Percentiles rank a stretch among this genome's conserved stretches.
phyloP scores from a whole-genome alignment of 345 rosid genomes.

The Rubroshorea leprosula region DNA sequence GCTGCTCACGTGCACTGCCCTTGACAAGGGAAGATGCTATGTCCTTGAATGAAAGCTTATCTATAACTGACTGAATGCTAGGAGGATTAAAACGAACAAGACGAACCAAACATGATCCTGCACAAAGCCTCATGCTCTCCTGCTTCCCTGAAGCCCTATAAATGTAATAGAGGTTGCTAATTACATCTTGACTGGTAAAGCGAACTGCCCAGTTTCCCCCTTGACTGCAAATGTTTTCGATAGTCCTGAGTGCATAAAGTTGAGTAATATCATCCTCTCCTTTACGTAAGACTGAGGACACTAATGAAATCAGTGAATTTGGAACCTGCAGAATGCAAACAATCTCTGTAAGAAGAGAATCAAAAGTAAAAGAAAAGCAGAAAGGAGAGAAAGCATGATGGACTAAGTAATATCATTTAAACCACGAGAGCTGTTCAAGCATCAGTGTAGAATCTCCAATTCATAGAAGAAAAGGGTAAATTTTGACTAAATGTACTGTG shows the following conservation, averaged over 20 bases:
- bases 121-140: conserved; percentile 90
- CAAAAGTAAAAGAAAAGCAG: conserved; percentile 5
- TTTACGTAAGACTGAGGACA: conserved; percentile 81
- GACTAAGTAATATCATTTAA: conserved; percentile 5
- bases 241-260: conserved; percentile 89
- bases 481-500: background rate
- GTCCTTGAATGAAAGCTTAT: conserved; percentile 78
- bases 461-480: conserved; percentile 4
- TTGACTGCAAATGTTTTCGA: conserved; percentile 94
- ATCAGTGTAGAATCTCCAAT: background rate
- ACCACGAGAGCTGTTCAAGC: conserved; percentile 3
- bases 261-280: conserved; percentile 97
- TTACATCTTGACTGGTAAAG: conserved; percentile 83
- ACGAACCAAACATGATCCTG: conserved; percentile 98
- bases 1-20: conserved; percentile 91
- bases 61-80: conserved; percentile 67
- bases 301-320: conserved; percentile 86
- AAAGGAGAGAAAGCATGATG: conserved; percentile 3
- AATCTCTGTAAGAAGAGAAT: background rate
- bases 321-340: conserved; percentile 55
- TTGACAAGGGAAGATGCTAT: conserved; percentile 66
- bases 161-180: conserved; percentile 79
- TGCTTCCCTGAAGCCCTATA: conserved; percentile 85
- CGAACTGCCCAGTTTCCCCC: conserved; percentile 86
- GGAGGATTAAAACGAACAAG: conserved; percentile 79